Percentiles rank a stretch among this genome's conserved stretches.
phyloP scores from a whole-genome alignment of 257 asterid genomes.

The Dorcoceras hygrometricum region DNA sequence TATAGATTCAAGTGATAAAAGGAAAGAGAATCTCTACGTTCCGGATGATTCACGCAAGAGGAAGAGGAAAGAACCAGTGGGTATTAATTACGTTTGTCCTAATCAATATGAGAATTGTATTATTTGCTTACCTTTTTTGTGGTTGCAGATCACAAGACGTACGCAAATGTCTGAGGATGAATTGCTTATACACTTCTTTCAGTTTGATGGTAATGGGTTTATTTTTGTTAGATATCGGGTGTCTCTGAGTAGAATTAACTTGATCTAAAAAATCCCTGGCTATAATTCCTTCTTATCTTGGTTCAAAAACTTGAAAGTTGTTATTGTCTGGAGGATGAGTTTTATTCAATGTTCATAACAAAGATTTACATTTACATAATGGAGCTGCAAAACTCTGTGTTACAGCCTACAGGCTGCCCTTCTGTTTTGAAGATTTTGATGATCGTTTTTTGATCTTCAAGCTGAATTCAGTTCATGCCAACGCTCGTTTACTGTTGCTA shows the following conservation, averaged over 20 bases:
- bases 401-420: no score
- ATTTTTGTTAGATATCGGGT: slow-evolving; percentile 6
- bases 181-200: slow-evolving; percentile 75
- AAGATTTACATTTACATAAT: background rate
- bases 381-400: no score
- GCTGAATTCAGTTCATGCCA: background rate
- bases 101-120: slow-evolving; percentile 12
- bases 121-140: slow-evolving; percentile 19
- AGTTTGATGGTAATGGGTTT: slow-evolving; percentile 74
- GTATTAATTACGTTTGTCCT: slow-evolving; percentile 31
- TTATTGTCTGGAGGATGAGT: background rate
- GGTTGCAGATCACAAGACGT: slow-evolving; percentile 52
- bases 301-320: background rate
- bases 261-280: background rate
- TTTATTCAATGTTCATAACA: background rate
- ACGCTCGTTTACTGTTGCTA: background rate
- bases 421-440: no score
- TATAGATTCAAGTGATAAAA: slow-evolving; percentile 22
- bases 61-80: slow-evolving; percentile 65
- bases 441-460: no score
- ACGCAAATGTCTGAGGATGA: slow-evolving; percentile 93
- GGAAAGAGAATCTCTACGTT: slow-evolving; percentile 27
- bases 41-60: slow-evolving; percentile 47
- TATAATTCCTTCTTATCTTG: background rate
- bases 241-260: background rate